phyloP scores from a whole-genome alignment of 257 asterid species.

The Solanum habrochaites region DNA sequence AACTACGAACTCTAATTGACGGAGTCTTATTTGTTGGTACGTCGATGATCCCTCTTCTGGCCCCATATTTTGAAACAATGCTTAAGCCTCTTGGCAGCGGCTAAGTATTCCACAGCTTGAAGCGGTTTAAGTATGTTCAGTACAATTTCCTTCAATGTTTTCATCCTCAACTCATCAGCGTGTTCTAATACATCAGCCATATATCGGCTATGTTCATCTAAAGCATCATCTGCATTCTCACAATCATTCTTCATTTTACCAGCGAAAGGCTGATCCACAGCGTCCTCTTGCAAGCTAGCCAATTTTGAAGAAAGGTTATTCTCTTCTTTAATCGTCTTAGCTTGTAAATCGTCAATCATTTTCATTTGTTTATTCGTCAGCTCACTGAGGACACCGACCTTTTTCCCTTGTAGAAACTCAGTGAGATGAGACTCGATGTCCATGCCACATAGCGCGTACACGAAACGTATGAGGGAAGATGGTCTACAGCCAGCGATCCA shows the following conservation, averaged over 20 bases:
- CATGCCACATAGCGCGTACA: slow-evolving; percentile 27
- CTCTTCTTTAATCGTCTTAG: slow-evolving; percentile 23
- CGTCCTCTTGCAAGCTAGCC: slow-evolving; percentile 36
- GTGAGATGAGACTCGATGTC: slow-evolving; percentile 19
- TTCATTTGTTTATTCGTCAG: slow-evolving; percentile 17
- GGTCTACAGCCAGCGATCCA: slow-evolving; percentile 65
- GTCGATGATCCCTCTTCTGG: slow-evolving; percentile 12
- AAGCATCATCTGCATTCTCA: slow-evolving; percentile 8
- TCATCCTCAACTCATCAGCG: slow-evolving; percentile 37
- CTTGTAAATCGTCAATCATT: slow-evolving; percentile 26
- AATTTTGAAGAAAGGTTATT: slow-evolving; percentile 7
- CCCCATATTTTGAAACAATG: slow-evolving; percentile 44
- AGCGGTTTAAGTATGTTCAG: slow-evolving; percentile 27
- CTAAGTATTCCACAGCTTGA: slow-evolving; percentile 43
- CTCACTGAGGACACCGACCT: slow-evolving; percentile 6
- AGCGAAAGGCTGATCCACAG: slow-evolving; percentile 15
- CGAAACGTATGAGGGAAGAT: slow-evolving; percentile 29
- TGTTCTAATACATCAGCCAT: slow-evolving; percentile 26
- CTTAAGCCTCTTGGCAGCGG: slow-evolving; percentile 30
- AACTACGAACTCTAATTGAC: neutral
- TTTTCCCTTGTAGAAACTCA: slow-evolving; percentile 24
- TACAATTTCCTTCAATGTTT: slow-evolving; percentile 21
- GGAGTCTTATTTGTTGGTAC: neutral
- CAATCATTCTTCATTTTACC: neutral
- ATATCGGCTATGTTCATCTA: slow-evolving; percentile 15